These are phyloP conservation scores for Trichosporon sp. DNA, from an alignment of 1,284 basidiomycete species.

Conservation along the genomic window DNA sequence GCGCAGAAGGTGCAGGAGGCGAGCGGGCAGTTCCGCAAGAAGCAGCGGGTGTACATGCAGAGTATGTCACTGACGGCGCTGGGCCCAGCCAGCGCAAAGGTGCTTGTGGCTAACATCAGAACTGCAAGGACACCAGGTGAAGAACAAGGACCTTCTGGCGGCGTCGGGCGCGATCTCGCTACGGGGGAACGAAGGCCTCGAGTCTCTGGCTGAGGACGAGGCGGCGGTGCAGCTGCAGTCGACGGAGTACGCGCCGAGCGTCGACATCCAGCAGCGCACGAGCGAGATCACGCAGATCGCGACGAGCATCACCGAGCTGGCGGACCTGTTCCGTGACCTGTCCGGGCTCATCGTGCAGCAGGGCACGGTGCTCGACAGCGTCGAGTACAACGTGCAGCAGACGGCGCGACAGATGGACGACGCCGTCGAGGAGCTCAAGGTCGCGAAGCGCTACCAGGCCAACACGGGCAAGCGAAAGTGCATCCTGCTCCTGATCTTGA, in stretches of 20 bases:
- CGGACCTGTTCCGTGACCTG: constrained; percentile 94
- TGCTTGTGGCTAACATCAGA: constrained; percentile 54
- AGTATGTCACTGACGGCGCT: no score
- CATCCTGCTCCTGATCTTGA: constrained; percentile 83
- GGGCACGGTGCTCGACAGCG: constrained; percentile 89
- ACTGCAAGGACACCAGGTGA: constrained; percentile 87
- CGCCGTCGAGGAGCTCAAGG: constrained; percentile 76
- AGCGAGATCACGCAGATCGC: constrained; percentile 87
- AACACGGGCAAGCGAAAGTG: constrained; percentile 86
- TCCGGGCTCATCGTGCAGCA: constrained; percentile 93
- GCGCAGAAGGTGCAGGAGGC: constrained; percentile 92
- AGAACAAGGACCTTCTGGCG: constrained; percentile 83
- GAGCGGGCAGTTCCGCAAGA: constrained; percentile 90
- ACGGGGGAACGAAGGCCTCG: constrained; percentile 70
- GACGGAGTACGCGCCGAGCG: constrained; percentile 49
- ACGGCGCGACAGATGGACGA: constrained; percentile 75
- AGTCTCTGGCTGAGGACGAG: constrained; percentile 78
- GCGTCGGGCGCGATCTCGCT: constrained; percentile 73
- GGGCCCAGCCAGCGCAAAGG: neutral
- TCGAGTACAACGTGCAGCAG: constrained; percentile 97
- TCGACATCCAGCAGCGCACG: constrained; percentile 62
- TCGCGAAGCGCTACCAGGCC: constrained; percentile 85
- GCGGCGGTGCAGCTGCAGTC: constrained; percentile 56
- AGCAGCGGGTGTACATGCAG: constrained; percentile 95
- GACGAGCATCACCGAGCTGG: constrained; percentile 81